phyloP scores from a whole-genome alignment of 83 land plant species.

The Thuja plicata region DNA sequence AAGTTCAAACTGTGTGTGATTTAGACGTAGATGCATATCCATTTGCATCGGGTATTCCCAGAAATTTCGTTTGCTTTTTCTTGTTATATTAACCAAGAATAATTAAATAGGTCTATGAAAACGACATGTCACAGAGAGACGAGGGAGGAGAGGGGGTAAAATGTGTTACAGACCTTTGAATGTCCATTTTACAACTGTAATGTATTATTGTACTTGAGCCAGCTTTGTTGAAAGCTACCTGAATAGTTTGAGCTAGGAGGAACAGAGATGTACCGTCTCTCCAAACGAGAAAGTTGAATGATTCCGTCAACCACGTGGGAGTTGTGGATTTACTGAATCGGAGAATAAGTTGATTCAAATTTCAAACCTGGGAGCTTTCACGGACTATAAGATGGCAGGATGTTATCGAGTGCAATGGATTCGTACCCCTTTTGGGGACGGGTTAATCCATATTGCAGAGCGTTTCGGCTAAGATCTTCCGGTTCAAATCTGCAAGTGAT shows the following conservation, averaged over 20 bases:
- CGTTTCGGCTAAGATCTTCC: not conserved
- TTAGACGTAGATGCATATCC: no score
- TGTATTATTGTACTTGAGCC: not conserved
- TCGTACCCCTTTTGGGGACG: no score
- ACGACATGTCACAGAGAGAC: no score
- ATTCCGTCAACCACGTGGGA: not conserved
- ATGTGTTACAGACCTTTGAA: no score
- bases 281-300: not conserved
- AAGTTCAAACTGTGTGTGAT: no score
- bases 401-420: no score
- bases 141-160: no score
- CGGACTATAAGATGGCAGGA: not conserved
- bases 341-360: not conserved
- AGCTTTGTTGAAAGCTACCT: not conserved
- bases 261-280: not conserved
- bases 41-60: no score
- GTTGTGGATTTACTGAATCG: not conserved
- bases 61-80: no score
- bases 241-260: not conserved
- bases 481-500: not conserved
- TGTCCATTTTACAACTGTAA: no score
- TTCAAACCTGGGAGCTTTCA: not conserved
- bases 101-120: no score
- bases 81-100: no score
- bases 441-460: not conserved